Percentiles rank a stretch among this genome's conserved stretches.
Conservation (phyloP, 306 rosid species). For the Sicyos edulis region DNA sequence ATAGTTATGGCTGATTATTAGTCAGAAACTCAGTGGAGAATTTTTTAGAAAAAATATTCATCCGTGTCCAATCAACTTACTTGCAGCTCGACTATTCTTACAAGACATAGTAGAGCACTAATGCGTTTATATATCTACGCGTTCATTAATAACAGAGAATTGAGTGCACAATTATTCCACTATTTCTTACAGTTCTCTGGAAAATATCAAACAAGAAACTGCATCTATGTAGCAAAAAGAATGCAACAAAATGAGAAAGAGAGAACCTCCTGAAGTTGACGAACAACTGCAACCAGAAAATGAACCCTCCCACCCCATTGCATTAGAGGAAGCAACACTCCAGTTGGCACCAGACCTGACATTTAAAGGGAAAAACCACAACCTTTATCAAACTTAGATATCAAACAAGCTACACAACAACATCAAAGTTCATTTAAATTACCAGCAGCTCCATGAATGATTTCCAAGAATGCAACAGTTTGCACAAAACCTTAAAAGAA, state of each 20-base stretch:
- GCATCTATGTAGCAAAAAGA: background rate
- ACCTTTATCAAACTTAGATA: background rate
- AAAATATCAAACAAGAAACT: conserved; percentile 1
- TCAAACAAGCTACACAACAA: background rate
- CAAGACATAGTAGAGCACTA: too few species aligned
- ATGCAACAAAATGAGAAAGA: background rate
- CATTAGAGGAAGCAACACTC: conserved; percentile 73
- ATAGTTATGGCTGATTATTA: too few species aligned
- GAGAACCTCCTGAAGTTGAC: conserved; percentile 51
- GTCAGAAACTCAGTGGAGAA: too few species aligned
- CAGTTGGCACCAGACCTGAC: conserved; percentile 83
- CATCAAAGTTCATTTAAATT: conserved; percentile 40
- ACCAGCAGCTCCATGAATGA: conserved; percentile 81
- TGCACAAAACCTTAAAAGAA: conserved; percentile 62
- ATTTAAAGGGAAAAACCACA: conserved; percentile 7
- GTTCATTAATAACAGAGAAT: too few species aligned
- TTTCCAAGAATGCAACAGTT: conserved; percentile 75
- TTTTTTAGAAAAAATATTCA: too few species aligned
- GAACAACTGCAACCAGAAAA: conserved; percentile 55
- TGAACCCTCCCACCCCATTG: conserved; percentile 93
- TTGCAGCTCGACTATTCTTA: too few species aligned
- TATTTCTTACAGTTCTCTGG: too few species aligned
- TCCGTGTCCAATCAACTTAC: too few species aligned
- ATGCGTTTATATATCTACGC: too few species aligned
- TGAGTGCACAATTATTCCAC: too few species aligned